Conservation (phyloP, 441 rosid species). For the Biscutella auriculata region DNA sequence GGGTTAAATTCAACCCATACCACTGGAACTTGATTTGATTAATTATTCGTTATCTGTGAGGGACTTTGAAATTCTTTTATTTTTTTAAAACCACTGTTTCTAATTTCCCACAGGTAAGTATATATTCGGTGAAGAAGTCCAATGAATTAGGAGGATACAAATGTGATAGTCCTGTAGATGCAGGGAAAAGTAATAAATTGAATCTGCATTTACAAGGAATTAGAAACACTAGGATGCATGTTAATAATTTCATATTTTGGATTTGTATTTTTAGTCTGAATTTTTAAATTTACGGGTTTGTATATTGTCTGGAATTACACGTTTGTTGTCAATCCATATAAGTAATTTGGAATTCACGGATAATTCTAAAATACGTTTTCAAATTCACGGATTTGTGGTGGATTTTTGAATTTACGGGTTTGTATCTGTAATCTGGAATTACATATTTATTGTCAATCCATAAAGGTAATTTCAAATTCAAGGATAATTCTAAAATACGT, state of each 20-base stretch:
- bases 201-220: background rate
- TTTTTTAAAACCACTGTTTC: background rate
- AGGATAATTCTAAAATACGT: no score
- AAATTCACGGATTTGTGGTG: no score
- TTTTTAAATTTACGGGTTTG: no score
- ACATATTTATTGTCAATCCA: no score
- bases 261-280: no score
- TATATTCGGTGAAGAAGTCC: slow-evolving; percentile 37
- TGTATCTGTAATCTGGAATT: no score
- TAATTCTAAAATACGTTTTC: no score
- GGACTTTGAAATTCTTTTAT: background rate
- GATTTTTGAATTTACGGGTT: no score
- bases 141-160: slow-evolving; percentile 43
- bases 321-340: no score
- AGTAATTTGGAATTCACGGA: no score
- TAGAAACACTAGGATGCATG: background rate
- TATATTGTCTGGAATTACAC: no score
- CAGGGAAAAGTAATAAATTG: slow-evolving; percentile 43
- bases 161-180: slow-evolving; percentile 41
- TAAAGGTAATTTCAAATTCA: no score
- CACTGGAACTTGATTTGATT: background rate
- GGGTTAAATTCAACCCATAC: background rate
- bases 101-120: slow-evolving; percentile 30
- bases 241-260: background rate
- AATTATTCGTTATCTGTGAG: background rate